Base-by-base conservation (phyloP, 495 filamentous ascomycete species). In the Massariosphaeria phaeospora region DNA sequence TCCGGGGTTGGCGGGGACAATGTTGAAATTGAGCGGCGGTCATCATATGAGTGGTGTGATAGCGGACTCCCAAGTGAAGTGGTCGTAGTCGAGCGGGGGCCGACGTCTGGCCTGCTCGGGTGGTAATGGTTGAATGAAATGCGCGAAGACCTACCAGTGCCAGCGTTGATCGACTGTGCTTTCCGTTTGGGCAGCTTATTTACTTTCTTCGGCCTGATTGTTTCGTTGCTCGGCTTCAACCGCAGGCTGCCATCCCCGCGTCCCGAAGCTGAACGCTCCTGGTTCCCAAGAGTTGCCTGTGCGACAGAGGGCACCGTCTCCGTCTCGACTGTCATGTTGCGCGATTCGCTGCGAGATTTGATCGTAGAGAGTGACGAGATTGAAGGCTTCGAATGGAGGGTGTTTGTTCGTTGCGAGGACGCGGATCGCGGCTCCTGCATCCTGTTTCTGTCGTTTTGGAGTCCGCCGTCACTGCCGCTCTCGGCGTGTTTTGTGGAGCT, bases 281-380 rank as follows among this genome's bases (percentile, higher is more conserved):
- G 73, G 12, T 77, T 84, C 23, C 85, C 78, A 21, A 84, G 83
- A 11, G 88, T 84, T n/a, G 94, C 82, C 63, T 94, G 91, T 5
- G 88, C 89, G 29, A 96, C 87, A 13, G 93, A 91, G 29, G 79
- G 86, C 42, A 98, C 94, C 3, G 89, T 94, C 73, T 98, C 93
- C 3, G 93, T 97, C 71, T 98, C 93, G 11, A 98, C 91, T 31
- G 88, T 96, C 93, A 98, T 98, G 60, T 88, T 95, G 62, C 84
- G 83, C 26, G 87, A 79, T 65, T 96, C 91, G 34, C 78, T 72
- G 12, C 89, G 80, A 29, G 79, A 73, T 41, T 68, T 70, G 53
- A 61, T 59, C 41, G 70, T 68, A 48, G 58, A 56, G 40, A 67
- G 67, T 21, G 67, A 66, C 30, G 57, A 63, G 61, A 62, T 73